These are phyloP conservation scores for Ploettnerulaceae sp. DNA, from an alignment of 2,329 filamentous ascomycete species.

Conservation along the genomic window DNA sequence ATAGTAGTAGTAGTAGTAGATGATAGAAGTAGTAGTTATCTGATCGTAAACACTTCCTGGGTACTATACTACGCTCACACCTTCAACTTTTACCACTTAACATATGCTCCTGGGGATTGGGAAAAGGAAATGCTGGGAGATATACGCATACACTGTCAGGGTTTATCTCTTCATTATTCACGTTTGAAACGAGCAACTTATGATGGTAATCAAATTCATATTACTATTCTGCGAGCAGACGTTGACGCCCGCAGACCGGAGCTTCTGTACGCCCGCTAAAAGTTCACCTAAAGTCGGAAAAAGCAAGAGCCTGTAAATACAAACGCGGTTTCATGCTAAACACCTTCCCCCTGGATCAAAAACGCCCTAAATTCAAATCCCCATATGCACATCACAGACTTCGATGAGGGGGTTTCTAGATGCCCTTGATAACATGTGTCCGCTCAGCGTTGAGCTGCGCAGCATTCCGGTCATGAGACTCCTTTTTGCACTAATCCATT, in stretches of 20 bases:
- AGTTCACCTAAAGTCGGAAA: conserved; percentile 6
- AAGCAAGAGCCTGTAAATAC: conserved; percentile 16
- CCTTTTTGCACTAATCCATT: conserved; percentile 75
- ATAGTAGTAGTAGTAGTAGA: too few species aligned
- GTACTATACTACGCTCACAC: too few species aligned
- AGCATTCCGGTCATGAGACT: conserved; percentile 89
- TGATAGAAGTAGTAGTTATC: too few species aligned
- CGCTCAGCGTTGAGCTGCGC: conserved; percentile 88
- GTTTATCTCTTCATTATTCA: too few species aligned
- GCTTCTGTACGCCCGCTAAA: conserved; percentile 19
- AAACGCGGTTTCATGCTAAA: too few species aligned
- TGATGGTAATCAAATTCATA: too few species aligned
- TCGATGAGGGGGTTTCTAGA: conserved; percentile 45
- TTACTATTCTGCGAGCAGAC: conserved; percentile 7
- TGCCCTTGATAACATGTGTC: conserved; percentile 88
- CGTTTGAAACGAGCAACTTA: too few species aligned
- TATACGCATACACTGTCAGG: too few species aligned
- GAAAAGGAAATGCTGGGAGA: too few species aligned
- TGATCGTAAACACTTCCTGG: too few species aligned
- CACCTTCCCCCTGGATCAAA: conserved; percentile 4
- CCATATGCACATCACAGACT: conserved; percentile 13
- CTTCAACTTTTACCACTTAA: too few species aligned
- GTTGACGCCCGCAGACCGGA: background rate
- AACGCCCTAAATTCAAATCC: background rate
- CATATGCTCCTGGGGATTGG: too few species aligned